Percentiles rank a stretch among this genome's conserved stretches.
phyloP scores from a whole-genome alignment of 495 filamentous ascomycete genomes.

The Halenospora varia region DNA sequence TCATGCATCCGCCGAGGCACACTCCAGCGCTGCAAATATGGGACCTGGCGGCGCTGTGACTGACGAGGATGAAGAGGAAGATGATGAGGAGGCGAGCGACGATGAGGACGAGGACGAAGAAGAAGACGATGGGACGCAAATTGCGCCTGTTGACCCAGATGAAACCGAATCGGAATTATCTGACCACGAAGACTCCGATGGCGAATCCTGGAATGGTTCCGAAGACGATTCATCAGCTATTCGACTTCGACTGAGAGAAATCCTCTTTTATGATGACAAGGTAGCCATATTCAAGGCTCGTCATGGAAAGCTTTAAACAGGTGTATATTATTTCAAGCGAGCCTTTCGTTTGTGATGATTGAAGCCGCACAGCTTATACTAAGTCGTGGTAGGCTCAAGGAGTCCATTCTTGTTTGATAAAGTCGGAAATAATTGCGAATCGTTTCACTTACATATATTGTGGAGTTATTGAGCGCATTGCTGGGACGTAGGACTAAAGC shows the following conservation, averaged over 20 bases:
- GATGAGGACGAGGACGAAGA: conserved; percentile 44
- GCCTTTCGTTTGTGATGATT: not conserved
- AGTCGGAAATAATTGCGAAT: not conserved
- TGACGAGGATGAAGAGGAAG: conserved; percentile 41
- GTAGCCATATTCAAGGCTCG: conserved; percentile 55
- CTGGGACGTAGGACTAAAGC: conserved; percentile 10
- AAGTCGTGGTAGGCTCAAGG: too few relatives aligned
- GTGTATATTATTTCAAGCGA: not conserved
- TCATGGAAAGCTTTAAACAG: conserved; percentile 22
- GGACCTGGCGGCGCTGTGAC: conserved; percentile 32
- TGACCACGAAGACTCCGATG: conserved; percentile 45
- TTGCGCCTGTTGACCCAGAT: conserved; percentile 28
- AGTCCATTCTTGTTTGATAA: not conserved
- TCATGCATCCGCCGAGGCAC: conserved; percentile 28
- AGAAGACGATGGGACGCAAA: conserved; percentile 37
- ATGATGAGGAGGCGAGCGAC: conserved; percentile 34
- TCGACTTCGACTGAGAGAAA: conserved; percentile 70
- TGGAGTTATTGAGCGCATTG: conserved; percentile 19
- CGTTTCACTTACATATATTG: conserved; percentile 17
- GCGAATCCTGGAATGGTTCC: conserved; percentile 40
- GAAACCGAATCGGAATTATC: conserved; percentile 46
- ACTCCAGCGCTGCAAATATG: conserved; percentile 20
- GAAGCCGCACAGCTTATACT: too few relatives aligned
- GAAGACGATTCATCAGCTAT: conserved; percentile 41
- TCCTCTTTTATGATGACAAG: conserved; percentile 87